These are phyloP conservation scores for Candida sanyiensis DNA, from an alignment of 805 yeast species.

Conservation along the genomic window DNA sequence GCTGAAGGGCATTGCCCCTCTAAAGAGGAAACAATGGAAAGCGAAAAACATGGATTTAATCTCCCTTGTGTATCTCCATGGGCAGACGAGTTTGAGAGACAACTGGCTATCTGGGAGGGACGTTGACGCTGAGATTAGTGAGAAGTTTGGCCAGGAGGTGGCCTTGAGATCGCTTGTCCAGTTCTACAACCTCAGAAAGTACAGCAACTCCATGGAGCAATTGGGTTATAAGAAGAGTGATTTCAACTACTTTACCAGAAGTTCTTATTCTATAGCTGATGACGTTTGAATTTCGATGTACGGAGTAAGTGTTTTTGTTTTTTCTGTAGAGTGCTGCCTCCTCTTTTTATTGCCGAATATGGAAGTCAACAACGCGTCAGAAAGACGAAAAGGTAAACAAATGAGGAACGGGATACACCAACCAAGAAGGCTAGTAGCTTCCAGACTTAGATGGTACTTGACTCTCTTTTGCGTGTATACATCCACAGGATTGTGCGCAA, in stretches of 20 bases:
- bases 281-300: slow-evolving; percentile 1
- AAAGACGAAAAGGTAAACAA: slow-evolving; percentile 1
- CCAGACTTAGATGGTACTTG: slow-evolving; percentile 5
- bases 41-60: slow-evolving; percentile 89
- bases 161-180: slow-evolving; percentile 75
- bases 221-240: slow-evolving; percentile 48
- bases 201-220: slow-evolving; percentile 44
- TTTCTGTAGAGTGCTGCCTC: too few relatives aligned
- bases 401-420: neutral
- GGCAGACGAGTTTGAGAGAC: slow-evolving; percentile 67
- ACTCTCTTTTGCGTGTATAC: slow-evolving; percentile 12
- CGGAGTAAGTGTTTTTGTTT: neutral
- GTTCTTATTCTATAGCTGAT: slow-evolving; percentile 28
- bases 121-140: slow-evolving; percentile 64
- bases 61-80: slow-evolving; percentile 76
- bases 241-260: slow-evolving; percentile 38
- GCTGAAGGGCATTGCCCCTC: slow-evolving; percentile 76
- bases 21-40: slow-evolving; percentile 92
- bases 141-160: slow-evolving; percentile 79
- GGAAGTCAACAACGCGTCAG: slow-evolving; percentile 9
- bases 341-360: slow-evolving; percentile 7
- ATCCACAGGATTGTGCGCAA: slow-evolving; percentile 19
- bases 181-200: slow-evolving; percentile 62
- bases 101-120: slow-evolving; percentile 86
- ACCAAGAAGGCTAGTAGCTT: too few relatives aligned